These are phyloP conservation scores for Parathielavia hyrcaniae DNA, from an alignment of 495 filamentous ascomycete species.

Conservation along the genomic window DNA sequence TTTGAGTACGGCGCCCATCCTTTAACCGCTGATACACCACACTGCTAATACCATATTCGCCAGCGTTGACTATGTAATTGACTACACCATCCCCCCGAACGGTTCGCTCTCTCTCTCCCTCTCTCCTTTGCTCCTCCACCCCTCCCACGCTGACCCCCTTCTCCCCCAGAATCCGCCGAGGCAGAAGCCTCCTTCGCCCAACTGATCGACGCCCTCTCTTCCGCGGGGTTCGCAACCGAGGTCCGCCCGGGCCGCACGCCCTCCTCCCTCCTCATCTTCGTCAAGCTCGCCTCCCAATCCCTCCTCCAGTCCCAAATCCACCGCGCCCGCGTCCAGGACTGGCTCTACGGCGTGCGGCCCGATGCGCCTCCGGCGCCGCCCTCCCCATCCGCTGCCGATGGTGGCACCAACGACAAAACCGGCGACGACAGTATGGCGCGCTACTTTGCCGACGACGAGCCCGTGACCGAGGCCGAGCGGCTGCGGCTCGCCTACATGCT, in stretches of 20 bases:
- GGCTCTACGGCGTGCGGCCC: conserved; percentile 84
- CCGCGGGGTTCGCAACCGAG: conserved; percentile 74
- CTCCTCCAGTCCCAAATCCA: conserved; percentile 60
- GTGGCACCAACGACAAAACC: neutral
- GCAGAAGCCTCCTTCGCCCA: conserved; percentile 67
- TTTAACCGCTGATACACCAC: neutral
- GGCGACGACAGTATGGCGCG: conserved; percentile 32
- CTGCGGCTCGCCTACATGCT: conserved; percentile 78
- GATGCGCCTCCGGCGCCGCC: conserved; percentile 64
- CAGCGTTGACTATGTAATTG: conserved; percentile 89
- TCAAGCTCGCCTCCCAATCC: conserved; percentile 62
- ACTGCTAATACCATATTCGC: neutral
- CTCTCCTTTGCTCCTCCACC: neutral
- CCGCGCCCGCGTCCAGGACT: conserved; percentile 78
- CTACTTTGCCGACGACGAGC: conserved; percentile 55
- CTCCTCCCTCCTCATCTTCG: conserved; percentile 75
- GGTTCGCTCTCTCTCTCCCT: conserved; percentile 40
- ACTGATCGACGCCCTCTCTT: conserved; percentile 63
- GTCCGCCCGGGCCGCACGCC: conserved; percentile 72
- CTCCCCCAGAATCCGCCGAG: conserved; percentile 52
- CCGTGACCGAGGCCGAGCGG: conserved; percentile 80
- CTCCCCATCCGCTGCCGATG: conserved; percentile 36
- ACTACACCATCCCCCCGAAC: conserved; percentile 62
- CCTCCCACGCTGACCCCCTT: neutral
- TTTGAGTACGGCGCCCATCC: conserved; percentile 23